Evolutionary conservation across 768 basidiomycete genomes (phyloP), one percentile per base, ranked within the genome.

Genomic region (Hygrophoropsis aurantiaca): DNA sequence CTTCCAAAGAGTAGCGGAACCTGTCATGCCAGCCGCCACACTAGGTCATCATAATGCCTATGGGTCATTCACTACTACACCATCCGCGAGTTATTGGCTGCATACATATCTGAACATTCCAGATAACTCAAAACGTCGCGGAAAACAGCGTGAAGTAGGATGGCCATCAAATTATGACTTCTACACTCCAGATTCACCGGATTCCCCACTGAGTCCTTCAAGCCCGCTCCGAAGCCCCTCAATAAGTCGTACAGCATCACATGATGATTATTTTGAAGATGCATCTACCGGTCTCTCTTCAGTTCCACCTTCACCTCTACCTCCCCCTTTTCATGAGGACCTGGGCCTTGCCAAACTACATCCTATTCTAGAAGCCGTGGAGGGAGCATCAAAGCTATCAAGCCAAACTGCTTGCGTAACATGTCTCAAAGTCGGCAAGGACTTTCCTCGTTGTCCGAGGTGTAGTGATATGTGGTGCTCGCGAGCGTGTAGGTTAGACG

Each of bases 381-480:
- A 85, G 61, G 64, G 61, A 26, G 65, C 68, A 23, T 85, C 84
- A 4, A 78, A 65, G 55, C 61, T 85, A 41, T 75, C 79, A 39
- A 57, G 55, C 20, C 64, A 61, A 30, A 56, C 65, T 10, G 53
- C 60, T 26, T 85, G 84, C 47, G 72, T 77, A 9, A 72, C 79
- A 1, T 85, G 84, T 57, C 64, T 62, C 26, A 81, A 76, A 57
- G 42, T 57, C 1, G 84, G 84, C 0, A 61, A 65, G 11, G 78
- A 81, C 49, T 85, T 74, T 58, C 83, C 84, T 11, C 74, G 75
- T n/a, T 85, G 84, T 58, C 71, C 75, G 6, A 78, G 74, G 49
- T 85, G 84, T 52, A 64, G 70, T 19, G 73, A 74, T 24, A 75
- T 70, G 66, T 85, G 84, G 84, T 85, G 84, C 54, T 84, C 82